These are phyloP conservation scores for Suillus plorans DNA, from an alignment of 768 basidiomycete genomes.

Conservation along the genomic window DNA sequence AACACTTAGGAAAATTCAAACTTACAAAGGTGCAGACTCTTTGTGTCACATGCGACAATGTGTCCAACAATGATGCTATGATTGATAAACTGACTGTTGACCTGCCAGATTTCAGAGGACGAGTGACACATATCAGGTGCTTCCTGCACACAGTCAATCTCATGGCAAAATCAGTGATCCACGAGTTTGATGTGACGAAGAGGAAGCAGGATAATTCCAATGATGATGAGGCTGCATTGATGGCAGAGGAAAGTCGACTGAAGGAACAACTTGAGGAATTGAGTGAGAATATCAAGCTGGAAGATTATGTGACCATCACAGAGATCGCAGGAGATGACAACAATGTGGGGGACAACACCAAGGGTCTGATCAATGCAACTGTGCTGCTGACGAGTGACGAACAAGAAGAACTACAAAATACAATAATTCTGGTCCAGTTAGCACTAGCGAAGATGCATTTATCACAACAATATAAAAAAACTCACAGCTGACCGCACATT, in stretches of 20 bases:
- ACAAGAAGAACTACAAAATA: not conserved
- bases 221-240: not conserved
- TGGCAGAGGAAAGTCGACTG: not conserved
- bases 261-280: slow-evolving; percentile 1
- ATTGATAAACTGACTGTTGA: no score
- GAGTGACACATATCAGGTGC: not conserved
- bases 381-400: slow-evolving; percentile 10
- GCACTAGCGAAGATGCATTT: not conserved
- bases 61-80: not conserved
- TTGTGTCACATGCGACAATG: not conserved
- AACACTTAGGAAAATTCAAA: not conserved
- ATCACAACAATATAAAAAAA: not conserved
- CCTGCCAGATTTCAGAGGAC: not conserved
- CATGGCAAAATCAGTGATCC: not conserved
- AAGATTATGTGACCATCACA: not conserved
- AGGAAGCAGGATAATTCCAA: not conserved
- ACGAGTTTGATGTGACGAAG: not conserved
- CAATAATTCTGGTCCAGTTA: not conserved
- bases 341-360: slow-evolving; percentile 6
- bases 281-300: not conserved
- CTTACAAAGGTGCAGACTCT: not conserved
- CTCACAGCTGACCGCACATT: slow-evolving; percentile 8
- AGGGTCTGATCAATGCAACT: slow-evolving; percentile 18
- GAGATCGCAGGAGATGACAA: not conserved
- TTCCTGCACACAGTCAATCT: not conserved